These are phyloP conservation scores for Boletus barrowsii DNA, from an alignment of 768 basidiomycete genomes.

Conservation along the genomic window DNA sequence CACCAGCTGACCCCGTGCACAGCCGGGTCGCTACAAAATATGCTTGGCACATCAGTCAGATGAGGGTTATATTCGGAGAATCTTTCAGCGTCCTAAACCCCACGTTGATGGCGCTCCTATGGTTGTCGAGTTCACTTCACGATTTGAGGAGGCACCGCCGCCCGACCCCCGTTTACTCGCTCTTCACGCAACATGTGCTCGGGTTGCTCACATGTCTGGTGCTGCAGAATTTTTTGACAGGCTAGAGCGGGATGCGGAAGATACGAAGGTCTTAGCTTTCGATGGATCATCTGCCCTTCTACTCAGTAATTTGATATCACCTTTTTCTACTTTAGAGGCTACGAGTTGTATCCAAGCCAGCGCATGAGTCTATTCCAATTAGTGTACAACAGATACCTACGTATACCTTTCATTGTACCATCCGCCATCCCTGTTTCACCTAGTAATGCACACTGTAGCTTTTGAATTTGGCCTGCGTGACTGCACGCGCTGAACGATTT, in stretches of 20 bases:
- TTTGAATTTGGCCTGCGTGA: too few relatives aligned
- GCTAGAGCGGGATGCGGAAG: neutral
- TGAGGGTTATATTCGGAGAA: too few relatives aligned
- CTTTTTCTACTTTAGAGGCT: too few relatives aligned
- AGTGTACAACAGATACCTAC: too few relatives aligned
- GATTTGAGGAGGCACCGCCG: neutral
- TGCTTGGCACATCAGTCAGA: neutral
- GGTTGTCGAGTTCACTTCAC: neutral
- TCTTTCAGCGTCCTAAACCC: too few relatives aligned
- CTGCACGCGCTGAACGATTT: too few relatives aligned
- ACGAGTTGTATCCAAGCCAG: too few relatives aligned
- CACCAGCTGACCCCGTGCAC: neutral
- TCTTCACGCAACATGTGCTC: constrained; percentile 3
- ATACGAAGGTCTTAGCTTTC: neutral
- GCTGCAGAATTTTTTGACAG: constrained; percentile 2
- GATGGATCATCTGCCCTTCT: constrained; percentile 3
- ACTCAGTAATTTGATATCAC: neutral
- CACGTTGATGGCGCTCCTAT: neutral
- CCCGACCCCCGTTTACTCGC: neutral
- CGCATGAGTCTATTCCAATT: too few relatives aligned
- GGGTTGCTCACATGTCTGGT: constrained; percentile 2
- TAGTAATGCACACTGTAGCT: too few relatives aligned
- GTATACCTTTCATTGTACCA: too few relatives aligned
- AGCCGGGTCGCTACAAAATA: neutral
- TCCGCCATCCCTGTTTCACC: too few relatives aligned